phyloP scores from a whole-genome alignment of 2,329 filamentous ascomycete genomes.

The Aureobasidium uvarum region DNA sequence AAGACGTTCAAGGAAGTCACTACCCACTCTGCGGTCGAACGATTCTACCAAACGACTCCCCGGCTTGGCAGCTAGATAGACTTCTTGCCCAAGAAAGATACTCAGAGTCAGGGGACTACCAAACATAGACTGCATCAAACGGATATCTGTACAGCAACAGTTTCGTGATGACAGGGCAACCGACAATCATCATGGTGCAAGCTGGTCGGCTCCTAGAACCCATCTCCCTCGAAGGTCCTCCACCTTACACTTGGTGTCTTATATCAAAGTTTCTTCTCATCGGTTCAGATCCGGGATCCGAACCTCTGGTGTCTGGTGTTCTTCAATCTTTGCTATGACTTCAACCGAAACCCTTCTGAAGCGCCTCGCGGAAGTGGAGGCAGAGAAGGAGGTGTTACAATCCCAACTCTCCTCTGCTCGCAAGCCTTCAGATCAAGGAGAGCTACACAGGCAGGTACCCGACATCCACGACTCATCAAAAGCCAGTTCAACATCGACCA shows the following conservation, averaged over 20 bases:
- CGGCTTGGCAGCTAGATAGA: neutral
- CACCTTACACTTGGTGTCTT: neutral
- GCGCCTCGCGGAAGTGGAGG: slow-evolving; percentile 5
- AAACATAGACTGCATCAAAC: neutral
- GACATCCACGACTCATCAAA: neutral
- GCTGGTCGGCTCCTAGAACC: neutral
- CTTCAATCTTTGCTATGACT: neutral
- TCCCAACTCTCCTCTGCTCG: neutral
- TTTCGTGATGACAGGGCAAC: slow-evolving; percentile 9
- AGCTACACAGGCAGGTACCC: neutral
- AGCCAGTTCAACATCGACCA: neutral
- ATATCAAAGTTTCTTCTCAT: neutral
- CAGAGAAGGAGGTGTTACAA: slow-evolving; percentile 1
- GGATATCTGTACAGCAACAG: slow-evolving; percentile 7
- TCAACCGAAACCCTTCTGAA: neutral
- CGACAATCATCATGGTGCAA: neutral
- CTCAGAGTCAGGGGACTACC: neutral
- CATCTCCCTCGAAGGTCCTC: neutral
- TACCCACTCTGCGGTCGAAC: neutral
- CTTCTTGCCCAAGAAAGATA: neutral
- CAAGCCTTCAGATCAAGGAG: neutral
- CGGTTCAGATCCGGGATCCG: neutral
- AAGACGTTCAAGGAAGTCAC: neutral
- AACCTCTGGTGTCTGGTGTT: neutral
- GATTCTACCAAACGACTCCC: slow-evolving; percentile 4